Evolutionary conservation across 2,329 filamentous ascomycete genomes (phyloP), one percentile per base, ranked within the genome.

Genomic region (Raffaelea albimanens): DNA sequence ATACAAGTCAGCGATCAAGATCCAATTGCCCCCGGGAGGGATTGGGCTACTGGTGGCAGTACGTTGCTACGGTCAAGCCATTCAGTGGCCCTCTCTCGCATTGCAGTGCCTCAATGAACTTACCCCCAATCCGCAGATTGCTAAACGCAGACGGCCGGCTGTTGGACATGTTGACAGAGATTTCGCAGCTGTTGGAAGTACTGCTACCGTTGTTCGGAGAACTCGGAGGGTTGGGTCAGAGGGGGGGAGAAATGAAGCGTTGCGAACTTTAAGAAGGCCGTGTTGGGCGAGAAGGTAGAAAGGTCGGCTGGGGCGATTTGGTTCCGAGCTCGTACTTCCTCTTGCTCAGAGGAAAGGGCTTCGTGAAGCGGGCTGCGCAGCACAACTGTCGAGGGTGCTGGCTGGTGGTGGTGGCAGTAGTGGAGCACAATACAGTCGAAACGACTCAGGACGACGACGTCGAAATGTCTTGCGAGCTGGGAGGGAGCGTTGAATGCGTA

Each of bases 91-190:
- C 25, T 43, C 19, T 38, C 16, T 16, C 33, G 1, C n/a, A 8
- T 3, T 18, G 34, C n/a, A n/a, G n/a, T n/a, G n/a, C n/a, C n/a
- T n/a, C n/a, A n/a, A n/a, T n/a, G n/a, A 10, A 55, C 87, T 83
- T 77, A 96, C 91, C 93, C 81, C 91, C 93, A 89, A 97, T 96
- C 73, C 91, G 87, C 75, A 97, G 66, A 61, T 71, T 78, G 63
- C 76, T 79, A 72, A 97, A 95, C 64, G 88, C 84, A 76, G 87
- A 85, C 68, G 90, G 86, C 75, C 90, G 80, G 73, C 84, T 93
- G 71, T 89, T 84, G 76, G 87, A 89, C 89, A 95, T 95, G 36
- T 58, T 69, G 48, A 50, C 44, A 21, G 36, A 52, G 42, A 49
- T 45, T 54, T 52, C 21, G 33, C 43, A 20, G 22, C 18, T 39